A percentile compares a stretch with the other conserved stretches of the same genome.
Evolutionary conservation across 768 basidiomycete species (phyloP).

Genomic region (Polyporus arcularius): DNA sequence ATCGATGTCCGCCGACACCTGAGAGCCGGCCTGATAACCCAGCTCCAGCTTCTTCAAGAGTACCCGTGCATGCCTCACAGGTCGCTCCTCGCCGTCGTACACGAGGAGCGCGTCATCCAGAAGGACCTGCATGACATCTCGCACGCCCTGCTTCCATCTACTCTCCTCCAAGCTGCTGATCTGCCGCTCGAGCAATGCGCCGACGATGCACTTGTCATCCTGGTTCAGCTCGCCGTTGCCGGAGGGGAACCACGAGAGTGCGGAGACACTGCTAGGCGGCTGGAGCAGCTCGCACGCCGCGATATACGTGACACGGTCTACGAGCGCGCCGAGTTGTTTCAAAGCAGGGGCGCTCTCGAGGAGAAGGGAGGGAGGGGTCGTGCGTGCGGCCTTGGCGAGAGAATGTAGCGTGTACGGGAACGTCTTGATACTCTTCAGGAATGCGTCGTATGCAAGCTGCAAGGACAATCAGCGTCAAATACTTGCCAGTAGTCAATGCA

Average conservation of each 20-base stretch:
- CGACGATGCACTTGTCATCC: slow-evolving; percentile 36
- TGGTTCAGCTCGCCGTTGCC: neutral
- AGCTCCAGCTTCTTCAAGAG: slow-evolving; percentile 57
- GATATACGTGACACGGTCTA: slow-evolving; percentile 69
- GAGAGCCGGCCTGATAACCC: slow-evolving; percentile 42
- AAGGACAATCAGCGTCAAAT: neutral
- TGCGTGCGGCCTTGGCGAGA: slow-evolving; percentile 39
- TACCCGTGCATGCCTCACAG: slow-evolving; percentile 60
- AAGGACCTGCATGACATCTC: slow-evolving; percentile 40
- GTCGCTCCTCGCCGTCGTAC: slow-evolving; percentile 51
- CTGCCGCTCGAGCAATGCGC: slow-evolving; percentile 65
- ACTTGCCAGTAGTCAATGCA: neutral
- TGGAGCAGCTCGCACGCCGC: slow-evolving; percentile 66
- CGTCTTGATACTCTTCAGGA: slow-evolving; percentile 48
- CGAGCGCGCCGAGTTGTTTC: slow-evolving; percentile 57
- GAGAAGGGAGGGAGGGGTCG: slow-evolving; percentile 29
- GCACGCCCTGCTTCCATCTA: slow-evolving; percentile 59
- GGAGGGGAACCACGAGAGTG: slow-evolving; percentile 29
- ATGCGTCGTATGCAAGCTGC: slow-evolving; percentile 64
- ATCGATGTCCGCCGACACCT: neutral
- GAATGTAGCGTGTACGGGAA: slow-evolving; percentile 51
- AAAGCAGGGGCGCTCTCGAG: slow-evolving; percentile 45
- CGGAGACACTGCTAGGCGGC: slow-evolving; percentile 44
- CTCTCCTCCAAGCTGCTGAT: slow-evolving; percentile 53
- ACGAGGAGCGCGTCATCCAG: slow-evolving; percentile 50